These are phyloP conservation scores for Eurotiales sp. DNA, from an alignment of 2,329 filamentous ascomycete species.

Conservation along the genomic window DNA sequence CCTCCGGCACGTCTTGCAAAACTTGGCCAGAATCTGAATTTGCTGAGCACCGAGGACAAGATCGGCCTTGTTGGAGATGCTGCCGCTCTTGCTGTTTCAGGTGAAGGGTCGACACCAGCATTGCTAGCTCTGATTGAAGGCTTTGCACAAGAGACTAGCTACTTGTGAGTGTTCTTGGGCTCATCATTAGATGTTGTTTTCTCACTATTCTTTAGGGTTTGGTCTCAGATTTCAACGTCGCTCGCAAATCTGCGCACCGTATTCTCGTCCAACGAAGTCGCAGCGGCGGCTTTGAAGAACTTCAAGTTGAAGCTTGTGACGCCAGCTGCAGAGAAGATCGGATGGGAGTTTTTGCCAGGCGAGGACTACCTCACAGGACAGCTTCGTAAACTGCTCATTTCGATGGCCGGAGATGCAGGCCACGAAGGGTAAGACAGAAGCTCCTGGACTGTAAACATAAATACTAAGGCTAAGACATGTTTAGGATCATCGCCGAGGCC, in stretches of 20 bases:
- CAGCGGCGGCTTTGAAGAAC: constrained; percentile 69
- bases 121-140: constrained; percentile 79
- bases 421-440: constrained; percentile 64
- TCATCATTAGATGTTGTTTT: not conserved
- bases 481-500: constrained; percentile 67
- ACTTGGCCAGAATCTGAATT: constrained; percentile 71
- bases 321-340: constrained; percentile 71
- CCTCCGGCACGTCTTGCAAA: constrained; percentile 77
- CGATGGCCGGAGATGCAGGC: constrained; percentile 68
- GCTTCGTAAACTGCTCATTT: constrained; percentile 75
- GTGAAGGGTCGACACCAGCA: constrained; percentile 75
- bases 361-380: constrained; percentile 82
- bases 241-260: constrained; percentile 76
- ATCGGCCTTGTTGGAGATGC: constrained; percentile 90
- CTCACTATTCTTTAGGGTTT: constrained; percentile 54
- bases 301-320: constrained; percentile 76
- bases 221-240: constrained; percentile 78
- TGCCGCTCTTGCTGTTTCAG: constrained; percentile 81
- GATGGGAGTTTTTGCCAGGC: constrained; percentile 74
- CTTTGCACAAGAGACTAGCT: constrained; percentile 77
- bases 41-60: constrained; percentile 80
- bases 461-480: constrained; percentile 12
- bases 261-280: constrained; percentile 70
- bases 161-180: constrained; percentile 54
- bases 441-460: not conserved